phyloP scores from a whole-genome alignment of 768 basidiomycete genomes.

The Mycena crocata region DNA sequence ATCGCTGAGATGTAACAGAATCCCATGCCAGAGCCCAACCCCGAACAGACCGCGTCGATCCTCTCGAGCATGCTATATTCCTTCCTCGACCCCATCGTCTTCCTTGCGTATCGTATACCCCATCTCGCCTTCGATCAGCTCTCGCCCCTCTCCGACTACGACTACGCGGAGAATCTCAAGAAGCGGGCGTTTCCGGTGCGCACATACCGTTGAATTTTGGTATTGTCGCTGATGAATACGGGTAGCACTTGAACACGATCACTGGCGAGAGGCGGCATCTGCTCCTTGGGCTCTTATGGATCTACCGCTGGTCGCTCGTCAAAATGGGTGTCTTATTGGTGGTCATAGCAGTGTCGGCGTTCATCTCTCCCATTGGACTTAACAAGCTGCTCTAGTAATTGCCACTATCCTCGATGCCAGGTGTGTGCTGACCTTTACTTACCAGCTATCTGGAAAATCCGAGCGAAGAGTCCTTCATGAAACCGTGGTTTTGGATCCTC shows the following conservation, averaged over 20 bases:
- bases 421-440: too few relatives aligned
- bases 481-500: too few relatives aligned
- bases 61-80: constrained; percentile 56
- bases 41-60: constrained; percentile 63
- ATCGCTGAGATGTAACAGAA: constrained; percentile 34
- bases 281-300: constrained; percentile 57
- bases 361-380: constrained; percentile 54
- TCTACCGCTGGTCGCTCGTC: constrained; percentile 40
- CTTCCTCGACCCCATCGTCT: constrained; percentile 65
- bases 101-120: constrained; percentile 51
- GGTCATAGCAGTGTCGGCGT: constrained; percentile 40
- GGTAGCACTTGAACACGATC: constrained; percentile 25
- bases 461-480: too few relatives aligned
- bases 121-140: constrained; percentile 63
- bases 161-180: constrained; percentile 44
- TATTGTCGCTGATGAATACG: background rate
- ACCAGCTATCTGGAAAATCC: too few relatives aligned
- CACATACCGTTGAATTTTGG: constrained; percentile 30
- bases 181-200: constrained; percentile 44
- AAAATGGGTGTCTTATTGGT: constrained; percentile 44
- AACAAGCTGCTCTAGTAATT: constrained; percentile 55
- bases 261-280: constrained; percentile 25
- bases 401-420: too few relatives aligned
- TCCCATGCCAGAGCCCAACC: constrained; percentile 39
- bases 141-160: constrained; percentile 72